Conservation (phyloP, 31 red algal species). For the Endocladia muricata region DNA sequence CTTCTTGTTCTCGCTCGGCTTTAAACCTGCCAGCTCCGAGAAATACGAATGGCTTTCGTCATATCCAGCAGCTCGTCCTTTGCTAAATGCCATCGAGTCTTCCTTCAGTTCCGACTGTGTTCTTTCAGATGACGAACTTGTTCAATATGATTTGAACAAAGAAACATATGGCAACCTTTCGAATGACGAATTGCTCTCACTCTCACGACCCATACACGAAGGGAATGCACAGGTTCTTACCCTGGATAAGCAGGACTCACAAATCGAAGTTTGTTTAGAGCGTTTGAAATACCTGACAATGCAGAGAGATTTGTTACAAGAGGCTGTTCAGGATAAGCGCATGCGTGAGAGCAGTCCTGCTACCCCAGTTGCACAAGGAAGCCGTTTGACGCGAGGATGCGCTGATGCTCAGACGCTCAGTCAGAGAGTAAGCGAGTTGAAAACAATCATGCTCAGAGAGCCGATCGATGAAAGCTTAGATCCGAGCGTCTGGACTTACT, state of each 20-base stretch:
- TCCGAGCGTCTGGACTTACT: neutral
- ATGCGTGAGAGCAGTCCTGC: neutral
- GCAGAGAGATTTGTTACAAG: constrained; percentile 17
- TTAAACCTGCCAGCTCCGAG: neutral
- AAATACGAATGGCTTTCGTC: constrained; percentile 22
- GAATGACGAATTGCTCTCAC: too few relatives aligned
- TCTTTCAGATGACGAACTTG: constrained; percentile 6
- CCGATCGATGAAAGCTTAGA: neutral
- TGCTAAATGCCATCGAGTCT: constrained; percentile 19
- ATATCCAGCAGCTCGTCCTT: constrained; percentile 21
- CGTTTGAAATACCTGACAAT: constrained; percentile 6
- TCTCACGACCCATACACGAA: too few relatives aligned
- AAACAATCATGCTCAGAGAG: neutral
- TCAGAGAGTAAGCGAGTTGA: neutral
- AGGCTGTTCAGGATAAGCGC: neutral
- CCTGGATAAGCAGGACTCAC: neutral
- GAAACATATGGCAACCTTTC: neutral
- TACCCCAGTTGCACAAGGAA: neutral
- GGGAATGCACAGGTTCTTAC: too few relatives aligned
- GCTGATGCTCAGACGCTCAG: neutral
- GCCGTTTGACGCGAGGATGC: too few relatives aligned
- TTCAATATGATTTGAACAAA: neutral
- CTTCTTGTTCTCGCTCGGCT: constrained; percentile 11
- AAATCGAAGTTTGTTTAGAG: constrained; percentile 2
- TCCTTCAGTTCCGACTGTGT: constrained; percentile 34